Percentiles rank a stretch among this genome's conserved stretches.
These are phyloP conservation scores for Tetradesmus lagerheimii DNA, from an alignment of 139 green algal genomes.

Conservation along the genomic window DNA sequence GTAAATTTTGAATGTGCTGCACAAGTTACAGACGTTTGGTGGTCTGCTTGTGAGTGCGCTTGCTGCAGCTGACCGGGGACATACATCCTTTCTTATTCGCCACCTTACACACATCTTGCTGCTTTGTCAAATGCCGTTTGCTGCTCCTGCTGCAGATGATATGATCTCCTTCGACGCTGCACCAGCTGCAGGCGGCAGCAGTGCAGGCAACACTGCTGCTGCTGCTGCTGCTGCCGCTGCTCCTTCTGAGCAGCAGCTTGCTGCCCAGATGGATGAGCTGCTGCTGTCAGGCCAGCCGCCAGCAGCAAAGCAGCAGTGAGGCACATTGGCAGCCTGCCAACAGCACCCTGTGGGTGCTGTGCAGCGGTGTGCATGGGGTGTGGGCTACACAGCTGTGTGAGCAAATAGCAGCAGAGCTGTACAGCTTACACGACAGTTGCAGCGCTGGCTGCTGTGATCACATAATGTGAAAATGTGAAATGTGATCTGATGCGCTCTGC, in stretches of 20 bases:
- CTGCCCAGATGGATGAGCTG: constrained; percentile 22
- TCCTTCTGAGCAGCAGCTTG: constrained; percentile 6
- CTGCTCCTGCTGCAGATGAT: neutral
- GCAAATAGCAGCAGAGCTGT: too few species aligned
- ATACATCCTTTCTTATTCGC: neutral
- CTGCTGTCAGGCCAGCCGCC: constrained; percentile 16
- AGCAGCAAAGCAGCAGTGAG: neutral
- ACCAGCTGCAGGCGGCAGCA: neutral
- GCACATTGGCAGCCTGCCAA: too few species aligned
- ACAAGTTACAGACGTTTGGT: too few species aligned
- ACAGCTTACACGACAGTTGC: too few species aligned
- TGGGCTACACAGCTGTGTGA: too few species aligned
- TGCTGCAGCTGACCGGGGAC: too few species aligned
- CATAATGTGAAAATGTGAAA: too few species aligned
- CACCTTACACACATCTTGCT: neutral
- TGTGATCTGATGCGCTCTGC: too few species aligned
- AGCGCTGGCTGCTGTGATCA: too few species aligned
- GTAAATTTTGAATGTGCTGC: too few species aligned
- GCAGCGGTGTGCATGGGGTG: too few species aligned
- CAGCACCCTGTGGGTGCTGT: too few species aligned
- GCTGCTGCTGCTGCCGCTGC: neutral
- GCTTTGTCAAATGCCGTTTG: neutral
- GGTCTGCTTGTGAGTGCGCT: neutral
- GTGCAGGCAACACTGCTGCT: neutral
- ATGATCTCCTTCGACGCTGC: constrained; percentile 14